Base-by-base conservation (phyloP, 345 rosid species). In the Isatis tinctoria region DNA sequence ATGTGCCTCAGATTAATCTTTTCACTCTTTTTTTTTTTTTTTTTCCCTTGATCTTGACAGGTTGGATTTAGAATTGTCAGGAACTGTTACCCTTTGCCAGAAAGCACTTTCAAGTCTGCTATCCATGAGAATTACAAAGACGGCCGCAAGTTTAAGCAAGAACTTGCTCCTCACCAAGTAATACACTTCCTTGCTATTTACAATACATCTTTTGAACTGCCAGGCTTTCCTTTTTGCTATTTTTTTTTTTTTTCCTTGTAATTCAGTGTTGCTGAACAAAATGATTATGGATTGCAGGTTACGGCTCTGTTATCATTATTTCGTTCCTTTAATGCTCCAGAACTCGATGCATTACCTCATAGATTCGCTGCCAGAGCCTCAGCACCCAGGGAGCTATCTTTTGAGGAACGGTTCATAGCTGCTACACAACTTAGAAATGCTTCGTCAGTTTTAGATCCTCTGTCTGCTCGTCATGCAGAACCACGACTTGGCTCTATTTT, bases 41-140 rank as follows among this genome's bases (percentile, higher is more conserved):
- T 24, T 9, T 60, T 28, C 4, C 67, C 3, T 67, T 27, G 17
- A 54, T 74, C 36, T 52, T 60, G 59, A 60, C 79, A 87, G 88
- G 88, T 83, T 69, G 74, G 79, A 36, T 87, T 87, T 73, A 80
- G 69, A 62, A 86, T 84, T 28, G 69, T 54, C 57, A 64, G 33
- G 67, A 84, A 81, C 62, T 84, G 87, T 80, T 80, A 78, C 27
- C 86, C 90, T 10, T 41, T 86, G 79, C 69, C 76, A 13, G 90
- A 86, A 49, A 68, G 68, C 65, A 57, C 67, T 66, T 82, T 87
- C 57, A 83, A 65, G 74, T 68, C 72, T 54, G 79, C 78, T 54
- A 83, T 87, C 73, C 56, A 47, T 78, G 72, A 80, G 37, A 83
- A 84, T 68, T 78, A 78, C 80, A 76, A 53, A 18, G 87, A 87